A percentile compares a stretch with the other conserved stretches of the same genome.
These are phyloP conservation scores for Alternaria triticina DNA, from an alignment of 2,329 filamentous ascomycete genomes.

Conservation along the genomic window DNA sequence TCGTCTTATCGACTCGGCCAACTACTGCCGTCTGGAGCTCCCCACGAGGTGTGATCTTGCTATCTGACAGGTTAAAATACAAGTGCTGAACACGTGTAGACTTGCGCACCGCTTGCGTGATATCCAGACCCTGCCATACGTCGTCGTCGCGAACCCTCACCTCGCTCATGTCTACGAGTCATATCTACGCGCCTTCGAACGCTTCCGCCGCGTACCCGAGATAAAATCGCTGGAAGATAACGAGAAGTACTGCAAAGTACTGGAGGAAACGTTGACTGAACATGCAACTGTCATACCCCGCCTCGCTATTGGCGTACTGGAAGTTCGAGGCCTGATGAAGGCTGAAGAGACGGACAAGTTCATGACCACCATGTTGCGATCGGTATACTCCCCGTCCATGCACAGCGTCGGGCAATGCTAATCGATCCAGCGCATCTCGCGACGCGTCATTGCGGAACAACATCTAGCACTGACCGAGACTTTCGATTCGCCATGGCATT, in stretches of 20 bases:
- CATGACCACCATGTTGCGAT: conserved; percentile 91
- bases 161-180: conserved; percentile 95
- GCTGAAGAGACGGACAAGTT: conserved; percentile 85
- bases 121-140: conserved; percentile 95
- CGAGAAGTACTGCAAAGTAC: conserved; percentile 80
- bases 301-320: conserved; percentile 90
- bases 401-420: neutral
- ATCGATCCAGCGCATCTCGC: conserved; percentile 76
- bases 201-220: conserved; percentile 81
- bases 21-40: conserved; percentile 95
- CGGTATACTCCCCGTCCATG: conserved; percentile 62
- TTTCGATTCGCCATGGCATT: conserved; percentile 89
- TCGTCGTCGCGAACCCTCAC: conserved; percentile 93
- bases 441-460: conserved; percentile 95
- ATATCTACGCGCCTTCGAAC: conserved; percentile 96
- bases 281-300: conserved; percentile 94
- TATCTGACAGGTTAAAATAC: neutral
- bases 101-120: conserved; percentile 94
- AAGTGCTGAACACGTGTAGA: conserved; percentile 53
- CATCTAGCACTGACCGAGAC: conserved; percentile 94
- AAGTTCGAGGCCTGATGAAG: conserved; percentile 83
- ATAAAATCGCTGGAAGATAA: conserved; percentile 89
- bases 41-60: conserved; percentile 70
- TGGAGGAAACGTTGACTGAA: conserved; percentile 80
- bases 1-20: conserved; percentile 89